phyloP scores from a whole-genome alignment of 2,329 filamentous ascomycete genomes.

The Ophiocordyceps polyrhachis-furcata region DNA sequence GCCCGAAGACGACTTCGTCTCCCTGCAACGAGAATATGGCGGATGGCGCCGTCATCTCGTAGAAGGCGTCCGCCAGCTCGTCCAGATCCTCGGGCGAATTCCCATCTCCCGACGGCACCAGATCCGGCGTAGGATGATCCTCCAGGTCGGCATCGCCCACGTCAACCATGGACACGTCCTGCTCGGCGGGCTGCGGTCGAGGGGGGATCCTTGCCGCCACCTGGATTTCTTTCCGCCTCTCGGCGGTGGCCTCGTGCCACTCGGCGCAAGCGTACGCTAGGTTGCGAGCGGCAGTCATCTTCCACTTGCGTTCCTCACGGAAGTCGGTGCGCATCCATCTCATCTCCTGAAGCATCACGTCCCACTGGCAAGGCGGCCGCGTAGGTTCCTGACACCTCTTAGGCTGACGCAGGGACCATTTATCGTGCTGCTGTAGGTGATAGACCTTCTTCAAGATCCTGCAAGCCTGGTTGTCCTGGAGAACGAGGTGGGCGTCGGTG shows the following conservation, averaged over 20 bases:
- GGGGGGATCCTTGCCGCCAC: conserved; percentile 37
- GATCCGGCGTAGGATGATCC: conserved; percentile 44
- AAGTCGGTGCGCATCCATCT: conserved; percentile 99
- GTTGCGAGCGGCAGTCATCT: conserved; percentile 60
- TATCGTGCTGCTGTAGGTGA: conserved; percentile 72
- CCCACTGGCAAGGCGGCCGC: conserved; percentile 62
- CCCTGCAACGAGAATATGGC: conserved; percentile 69
- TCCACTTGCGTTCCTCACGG: conserved; percentile 86
- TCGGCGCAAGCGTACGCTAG: conserved; percentile 70
- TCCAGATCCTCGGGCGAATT: conserved; percentile 32
- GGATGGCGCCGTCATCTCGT: conserved; percentile 45
- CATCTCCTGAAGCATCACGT: conserved; percentile 75
- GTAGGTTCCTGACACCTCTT: conserved; percentile 69
- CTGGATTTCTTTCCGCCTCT: conserved; percentile 49
- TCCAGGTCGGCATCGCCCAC: conserved; percentile 14
- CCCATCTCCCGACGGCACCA: conserved; percentile 44
- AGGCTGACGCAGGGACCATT: conserved; percentile 83
- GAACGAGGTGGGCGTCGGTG: conserved; percentile 61
- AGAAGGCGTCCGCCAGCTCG: conserved; percentile 19
- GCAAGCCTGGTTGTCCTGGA: conserved; percentile 75
- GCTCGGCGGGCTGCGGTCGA: conserved; percentile 10
- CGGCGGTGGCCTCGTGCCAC: conserved; percentile 48
- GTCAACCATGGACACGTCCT: conserved; percentile 18
- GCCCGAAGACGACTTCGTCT: conserved; percentile 63
- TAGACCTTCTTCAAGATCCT: conserved; percentile 76